phyloP scores from a whole-genome alignment of 2,329 filamentous ascomycete genomes.

The Penicillium sp. region DNA sequence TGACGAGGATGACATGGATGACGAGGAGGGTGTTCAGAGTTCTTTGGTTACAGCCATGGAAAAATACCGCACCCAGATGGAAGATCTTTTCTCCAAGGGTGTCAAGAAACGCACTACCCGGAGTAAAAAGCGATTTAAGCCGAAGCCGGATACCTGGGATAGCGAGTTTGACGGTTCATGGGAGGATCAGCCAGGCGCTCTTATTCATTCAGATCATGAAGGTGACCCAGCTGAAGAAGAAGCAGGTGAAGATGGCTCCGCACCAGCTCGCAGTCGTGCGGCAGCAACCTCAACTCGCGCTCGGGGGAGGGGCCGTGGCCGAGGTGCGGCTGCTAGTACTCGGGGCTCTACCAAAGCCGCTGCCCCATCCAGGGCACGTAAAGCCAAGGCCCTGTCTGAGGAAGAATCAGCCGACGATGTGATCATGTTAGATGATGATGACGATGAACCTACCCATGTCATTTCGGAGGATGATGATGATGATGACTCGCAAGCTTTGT shows the following conservation, averaged over 20 bases:
- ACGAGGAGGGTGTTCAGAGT: constrained; percentile 66
- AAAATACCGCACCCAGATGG: constrained; percentile 66
- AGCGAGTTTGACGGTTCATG: constrained; percentile 85
- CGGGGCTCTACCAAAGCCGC: constrained; percentile 29
- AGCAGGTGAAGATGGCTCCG: constrained; percentile 49
- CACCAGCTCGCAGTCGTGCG: constrained; percentile 28
- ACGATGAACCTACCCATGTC: constrained; percentile 30
- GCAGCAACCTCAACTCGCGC: constrained; percentile 46
- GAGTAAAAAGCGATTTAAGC: constrained; percentile 63
- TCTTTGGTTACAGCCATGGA: constrained; percentile 75
- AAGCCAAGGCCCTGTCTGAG: constrained; percentile 33
- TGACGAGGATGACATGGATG: constrained; percentile 67
- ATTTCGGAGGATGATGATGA: constrained; percentile 34
- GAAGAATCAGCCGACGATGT: constrained; percentile 41
- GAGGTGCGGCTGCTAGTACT: constrained; percentile 43
- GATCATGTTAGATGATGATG: constrained; percentile 39
- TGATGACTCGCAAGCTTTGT: constrained; percentile 41
- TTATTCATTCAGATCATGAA: constrained; percentile 55
- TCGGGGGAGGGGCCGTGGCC: constrained; percentile 47
- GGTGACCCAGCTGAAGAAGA: constrained; percentile 48
- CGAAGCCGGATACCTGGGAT: constrained; percentile 80
- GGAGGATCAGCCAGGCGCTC: constrained; percentile 73
- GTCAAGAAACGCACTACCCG: constrained; percentile 53
- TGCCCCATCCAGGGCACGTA: constrained; percentile 29
- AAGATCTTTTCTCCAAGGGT: constrained; percentile 69